A percentile compares a stretch with the other conserved stretches of the same genome.
Conservation (phyloP, 169 alveolate species). For the Plasmodium chabaudi region DNA sequence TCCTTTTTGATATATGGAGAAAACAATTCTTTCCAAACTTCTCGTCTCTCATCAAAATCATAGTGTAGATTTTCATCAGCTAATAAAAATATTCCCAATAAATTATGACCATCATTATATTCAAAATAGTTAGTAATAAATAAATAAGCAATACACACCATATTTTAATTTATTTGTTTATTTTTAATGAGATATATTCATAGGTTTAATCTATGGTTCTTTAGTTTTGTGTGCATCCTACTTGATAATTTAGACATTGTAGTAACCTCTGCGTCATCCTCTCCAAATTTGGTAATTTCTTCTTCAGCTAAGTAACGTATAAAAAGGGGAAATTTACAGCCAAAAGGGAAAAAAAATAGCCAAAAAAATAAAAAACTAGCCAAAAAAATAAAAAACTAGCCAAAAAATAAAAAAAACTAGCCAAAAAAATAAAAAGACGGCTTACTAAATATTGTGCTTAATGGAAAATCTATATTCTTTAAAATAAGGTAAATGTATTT, state of each 20-base stretch:
- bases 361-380: not conserved
- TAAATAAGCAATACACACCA: too few species aligned
- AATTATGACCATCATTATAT: too few species aligned
- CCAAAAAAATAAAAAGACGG: constrained; percentile 1
- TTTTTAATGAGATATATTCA: too few species aligned
- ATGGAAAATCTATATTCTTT: constrained; percentile 57
- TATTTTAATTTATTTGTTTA: too few species aligned
- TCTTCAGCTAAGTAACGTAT: constrained; percentile 9
- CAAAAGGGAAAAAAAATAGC: not conserved
- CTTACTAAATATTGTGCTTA: constrained; percentile 45
- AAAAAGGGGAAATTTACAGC: not conserved
- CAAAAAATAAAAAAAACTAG: constrained; percentile 5
- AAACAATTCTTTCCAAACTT: constrained; percentile 65
- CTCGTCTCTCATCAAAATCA: constrained; percentile 53
- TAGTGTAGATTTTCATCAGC: constrained; percentile 63
- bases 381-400: not conserved
- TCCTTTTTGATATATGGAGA: constrained; percentile 49
- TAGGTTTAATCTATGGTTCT: too few species aligned
- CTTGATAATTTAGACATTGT: constrained; percentile 62
- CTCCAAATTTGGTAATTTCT: constrained; percentile 35
- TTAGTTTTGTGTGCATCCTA: not conserved
- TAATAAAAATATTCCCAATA: not conserved
- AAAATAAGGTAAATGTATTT: constrained; percentile 44
- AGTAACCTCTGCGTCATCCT: constrained; percentile 43
- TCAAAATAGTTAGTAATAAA: too few species aligned